Evolutionary conservation across 2,329 filamentous ascomycete species (phyloP), one percentile per base, ranked within the genome.

Genomic region (Hypoxylon sp.): DNA sequence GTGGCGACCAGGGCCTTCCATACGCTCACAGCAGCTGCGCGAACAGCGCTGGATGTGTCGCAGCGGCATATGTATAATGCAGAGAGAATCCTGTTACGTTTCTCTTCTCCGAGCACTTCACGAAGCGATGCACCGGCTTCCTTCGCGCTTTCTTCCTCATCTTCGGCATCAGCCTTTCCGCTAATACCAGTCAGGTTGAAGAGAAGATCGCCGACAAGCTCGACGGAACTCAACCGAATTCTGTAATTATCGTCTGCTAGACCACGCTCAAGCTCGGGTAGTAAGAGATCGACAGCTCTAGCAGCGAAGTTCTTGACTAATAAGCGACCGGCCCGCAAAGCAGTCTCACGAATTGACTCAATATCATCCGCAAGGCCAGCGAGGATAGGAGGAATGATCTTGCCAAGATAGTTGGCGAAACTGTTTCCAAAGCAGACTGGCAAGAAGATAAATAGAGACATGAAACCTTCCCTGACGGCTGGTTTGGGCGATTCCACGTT

Each of bases 371-470:
- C 97, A 79, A 99, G 86, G 75, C 97, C 97, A 71, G 93, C 90
- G 70, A 99, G 86, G 75, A 99, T 98, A 19, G 96, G 92, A 17
- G 96, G 97, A 74, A 99, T 97, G 75, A 99, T 97, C 78, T 91
- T 94, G 81, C 91, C 93, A 67, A 99, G 90, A 77, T 99, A 99
- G 77, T 93, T 94, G 73, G 96, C 92, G 77, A 99, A 99, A 80
- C 94, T 97, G 86, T 99, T 99, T 76, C 96, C 96, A 75, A 99
- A 99, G 82, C 96, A 99, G 58, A 97, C 96, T 11, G 96, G 96
- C 82, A 99, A 89, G 87, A 98, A 99, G 73, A 99, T 98, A 82
- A 99, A 99, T 43, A 99, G 87, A 6, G 96, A 98, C 96, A 99
- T 99, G 84, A 99, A 99, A 49, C 96, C 96, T 84, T 99, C 96